Conservation (phyloP, 371 early-diverging fungal species). For the Blastocladiella emersonii region DNA sequence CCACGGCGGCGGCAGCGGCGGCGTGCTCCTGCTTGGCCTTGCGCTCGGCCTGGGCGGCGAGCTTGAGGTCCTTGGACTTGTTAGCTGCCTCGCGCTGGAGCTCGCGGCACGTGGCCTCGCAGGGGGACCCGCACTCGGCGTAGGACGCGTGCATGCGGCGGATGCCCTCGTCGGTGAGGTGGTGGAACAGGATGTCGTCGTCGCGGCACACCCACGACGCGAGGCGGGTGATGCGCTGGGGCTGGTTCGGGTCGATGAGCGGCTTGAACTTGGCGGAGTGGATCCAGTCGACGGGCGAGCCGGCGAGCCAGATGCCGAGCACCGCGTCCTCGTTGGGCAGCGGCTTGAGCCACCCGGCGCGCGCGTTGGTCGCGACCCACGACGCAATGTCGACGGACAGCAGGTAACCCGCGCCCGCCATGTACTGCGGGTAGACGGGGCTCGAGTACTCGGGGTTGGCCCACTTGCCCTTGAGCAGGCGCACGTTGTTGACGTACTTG, state of each 20-base stretch:
- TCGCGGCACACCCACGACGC: background rate
- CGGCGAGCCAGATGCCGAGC: conserved; percentile 5
- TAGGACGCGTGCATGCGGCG: background rate
- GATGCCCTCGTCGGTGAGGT: background rate
- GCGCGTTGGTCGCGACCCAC: conserved; percentile 1
- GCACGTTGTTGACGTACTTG: conserved; percentile 2
- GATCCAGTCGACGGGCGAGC: background rate
- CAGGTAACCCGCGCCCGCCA: conserved; percentile 4
- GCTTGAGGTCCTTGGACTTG: no score
- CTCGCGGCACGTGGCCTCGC: background rate
- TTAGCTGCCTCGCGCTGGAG: background rate
- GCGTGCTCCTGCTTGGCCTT: no score
- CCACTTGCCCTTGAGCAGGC: background rate
- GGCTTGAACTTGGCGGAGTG: background rate
- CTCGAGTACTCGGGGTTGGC: conserved; percentile 1
- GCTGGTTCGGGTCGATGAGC: background rate
- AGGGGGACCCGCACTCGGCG: background rate
- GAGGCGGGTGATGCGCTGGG: background rate
- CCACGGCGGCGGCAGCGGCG: no score
- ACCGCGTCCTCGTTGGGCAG: conserved; percentile 3
- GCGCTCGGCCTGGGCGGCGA: no score
- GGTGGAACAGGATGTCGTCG: background rate
- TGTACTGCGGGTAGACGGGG: conserved; percentile 1
- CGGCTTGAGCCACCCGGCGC: conserved; percentile 3
- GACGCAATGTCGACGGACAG: background rate